Percentiles rank a stretch among this genome's conserved stretches.
These are phyloP conservation scores for Pythium sukuiense DNA, from an alignment of 352 stramenopile genomes.

Conservation along the genomic window DNA sequence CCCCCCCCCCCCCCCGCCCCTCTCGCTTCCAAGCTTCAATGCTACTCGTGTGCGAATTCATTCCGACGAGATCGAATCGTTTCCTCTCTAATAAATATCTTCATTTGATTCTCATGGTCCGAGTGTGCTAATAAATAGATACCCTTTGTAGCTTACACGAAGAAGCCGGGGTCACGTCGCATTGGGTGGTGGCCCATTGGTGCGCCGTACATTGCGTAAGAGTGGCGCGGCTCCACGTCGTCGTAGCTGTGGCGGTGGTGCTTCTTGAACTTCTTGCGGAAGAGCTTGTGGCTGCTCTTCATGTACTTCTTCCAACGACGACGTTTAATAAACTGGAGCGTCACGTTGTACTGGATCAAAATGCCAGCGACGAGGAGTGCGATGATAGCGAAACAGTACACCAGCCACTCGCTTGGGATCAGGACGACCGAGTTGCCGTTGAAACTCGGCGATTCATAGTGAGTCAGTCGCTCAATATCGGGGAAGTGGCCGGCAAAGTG, in stretches of 20 bases:
- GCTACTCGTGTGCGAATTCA: no score
- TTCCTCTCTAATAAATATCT: background rate
- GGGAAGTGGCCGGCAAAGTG: conserved; percentile 67
- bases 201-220: background rate
- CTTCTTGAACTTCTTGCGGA: conserved; percentile 5
- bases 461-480: conserved; percentile 35
- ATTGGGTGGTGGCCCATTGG: background rate
- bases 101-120: background rate
- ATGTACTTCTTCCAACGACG: background rate
- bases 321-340: conserved; percentile 12
- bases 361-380: conserved; percentile 43
- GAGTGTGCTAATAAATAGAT: background rate
- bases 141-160: background rate
- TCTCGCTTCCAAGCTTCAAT: no score
- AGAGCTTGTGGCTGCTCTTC: conserved; percentile 9
- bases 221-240: background rate
- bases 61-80: no score
- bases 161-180: background rate
- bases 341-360: conserved; percentile 62
- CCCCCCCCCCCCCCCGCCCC: no score
- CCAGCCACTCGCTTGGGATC: conserved; percentile 54
- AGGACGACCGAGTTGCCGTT: conserved; percentile 43
- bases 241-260: conserved; percentile 3
- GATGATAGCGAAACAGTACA: conserved; percentile 46
- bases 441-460: conserved; percentile 36